Conservation (phyloP, 192 early-diverging fungal genomes). For the Polychytrium aggregatum region DNA sequence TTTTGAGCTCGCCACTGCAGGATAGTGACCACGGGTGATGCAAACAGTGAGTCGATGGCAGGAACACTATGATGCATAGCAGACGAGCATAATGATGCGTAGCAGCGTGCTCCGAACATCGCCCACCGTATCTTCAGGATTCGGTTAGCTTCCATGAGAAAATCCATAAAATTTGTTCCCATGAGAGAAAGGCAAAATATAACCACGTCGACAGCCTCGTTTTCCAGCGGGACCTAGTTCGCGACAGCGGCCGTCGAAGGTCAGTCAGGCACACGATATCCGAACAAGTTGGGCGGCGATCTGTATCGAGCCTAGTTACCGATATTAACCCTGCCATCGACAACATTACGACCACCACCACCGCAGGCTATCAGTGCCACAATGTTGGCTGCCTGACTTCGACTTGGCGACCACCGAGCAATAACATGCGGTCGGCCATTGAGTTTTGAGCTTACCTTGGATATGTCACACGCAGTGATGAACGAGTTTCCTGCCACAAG, state of each 20-base stretch:
- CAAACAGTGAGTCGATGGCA: too few relatives aligned
- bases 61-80: too few relatives aligned
- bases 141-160: slow-evolving; percentile 78
- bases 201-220: slow-evolving; percentile 61
- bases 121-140: slow-evolving; percentile 65
- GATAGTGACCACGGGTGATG: too few relatives aligned
- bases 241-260: too few relatives aligned
- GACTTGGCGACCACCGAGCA: too few relatives aligned
- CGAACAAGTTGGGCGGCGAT: too few relatives aligned
- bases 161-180: slow-evolving; percentile 91
- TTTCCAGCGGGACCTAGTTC: slow-evolving; percentile 58
- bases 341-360: slow-evolving; percentile 2
- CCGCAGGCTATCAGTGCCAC: too few relatives aligned
- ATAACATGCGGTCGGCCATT: too few relatives aligned
- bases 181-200: slow-evolving; percentile 93
- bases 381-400: too few relatives aligned
- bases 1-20: slow-evolving; percentile 78
- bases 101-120: not conserved
- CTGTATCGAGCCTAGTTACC: too few relatives aligned
- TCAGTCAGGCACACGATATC: too few relatives aligned
- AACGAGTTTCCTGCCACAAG: slow-evolving; percentile 65
- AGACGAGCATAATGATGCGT: too few relatives aligned
- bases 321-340: slow-evolving; percentile 1
- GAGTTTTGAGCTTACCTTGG: slow-evolving; percentile 44
- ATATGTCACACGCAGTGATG: slow-evolving; percentile 88